Conservation (phyloP, 768 basidiomycete species). For the Rubroboletus pulcherrimus region DNA sequence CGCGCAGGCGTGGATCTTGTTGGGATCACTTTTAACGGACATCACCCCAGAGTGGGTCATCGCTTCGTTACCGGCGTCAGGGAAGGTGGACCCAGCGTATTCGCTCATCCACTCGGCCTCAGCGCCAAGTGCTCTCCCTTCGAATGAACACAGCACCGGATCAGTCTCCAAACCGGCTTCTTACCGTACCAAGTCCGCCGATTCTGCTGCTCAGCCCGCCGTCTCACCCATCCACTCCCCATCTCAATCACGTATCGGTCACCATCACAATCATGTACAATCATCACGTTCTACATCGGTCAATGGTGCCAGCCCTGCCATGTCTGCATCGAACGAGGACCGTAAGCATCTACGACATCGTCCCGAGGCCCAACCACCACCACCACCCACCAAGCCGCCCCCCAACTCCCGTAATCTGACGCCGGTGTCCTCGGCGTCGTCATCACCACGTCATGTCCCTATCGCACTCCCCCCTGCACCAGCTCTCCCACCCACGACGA, state of each 20-base stretch:
- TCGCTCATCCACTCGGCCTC: constrained; percentile 38
- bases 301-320: constrained; percentile 18
- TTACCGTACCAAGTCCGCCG: constrained; percentile 25
- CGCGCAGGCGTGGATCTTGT: constrained; percentile 65
- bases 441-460: constrained; percentile 50
- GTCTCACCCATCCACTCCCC: constrained; percentile 21
- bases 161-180: constrained; percentile 22
- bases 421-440: constrained; percentile 54
- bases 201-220: constrained; percentile 13
- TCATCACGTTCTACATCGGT: constrained; percentile 17
- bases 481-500: constrained; percentile 27
- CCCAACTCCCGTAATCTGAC: constrained; percentile 48
- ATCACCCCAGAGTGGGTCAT: constrained; percentile 37
- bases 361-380: constrained; percentile 14
- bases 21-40: constrained; percentile 54
- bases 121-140: constrained; percentile 39
- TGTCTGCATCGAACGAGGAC: constrained; percentile 22
- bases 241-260: constrained; percentile 20
- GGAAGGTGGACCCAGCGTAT: constrained; percentile 18
- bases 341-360: constrained; percentile 21
- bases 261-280: constrained; percentile 5
- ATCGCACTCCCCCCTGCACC: constrained; percentile 32
- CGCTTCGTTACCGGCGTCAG: constrained; percentile 24
- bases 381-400: constrained; percentile 24
- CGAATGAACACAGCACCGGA: constrained; percentile 16